Conservation (phyloP, 139 green algal genomes). For the Nannochloris sp. region DNA sequence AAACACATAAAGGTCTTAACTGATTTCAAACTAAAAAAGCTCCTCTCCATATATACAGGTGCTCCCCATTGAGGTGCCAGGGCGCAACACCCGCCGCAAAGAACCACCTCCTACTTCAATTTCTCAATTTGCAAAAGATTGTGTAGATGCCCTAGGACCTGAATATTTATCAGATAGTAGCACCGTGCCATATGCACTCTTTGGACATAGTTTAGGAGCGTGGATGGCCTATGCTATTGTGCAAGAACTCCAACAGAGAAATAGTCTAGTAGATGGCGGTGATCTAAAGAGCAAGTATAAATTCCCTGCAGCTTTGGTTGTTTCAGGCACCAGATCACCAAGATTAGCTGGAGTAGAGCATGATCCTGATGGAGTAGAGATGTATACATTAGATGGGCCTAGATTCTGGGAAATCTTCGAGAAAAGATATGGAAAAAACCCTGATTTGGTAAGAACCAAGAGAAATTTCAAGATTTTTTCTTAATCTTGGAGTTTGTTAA, state of each 20-base stretch:
- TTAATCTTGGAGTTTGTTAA: too few relatives aligned
- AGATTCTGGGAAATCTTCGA: constrained; percentile 1
- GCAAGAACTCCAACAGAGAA: background rate
- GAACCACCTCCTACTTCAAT: background rate
- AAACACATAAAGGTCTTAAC: too few relatives aligned
- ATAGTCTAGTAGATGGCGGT: too few relatives aligned
- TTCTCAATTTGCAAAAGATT: background rate
- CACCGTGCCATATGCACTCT: background rate
- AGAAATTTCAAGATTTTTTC: background rate
- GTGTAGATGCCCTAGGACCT: background rate
- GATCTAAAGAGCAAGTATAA: background rate
- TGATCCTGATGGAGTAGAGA: constrained; percentile 2
- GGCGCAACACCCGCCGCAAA: background rate
- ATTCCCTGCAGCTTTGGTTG: background rate
- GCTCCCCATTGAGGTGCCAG: constrained; percentile 7
- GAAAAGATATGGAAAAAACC: constrained; percentile 5
- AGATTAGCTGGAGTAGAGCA: constrained; percentile 1
- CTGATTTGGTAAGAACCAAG: background rate
- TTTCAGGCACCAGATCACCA: background rate
- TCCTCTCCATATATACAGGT: background rate
- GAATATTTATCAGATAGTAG: background rate
- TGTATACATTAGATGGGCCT: background rate
- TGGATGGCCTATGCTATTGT: constrained; percentile 3
- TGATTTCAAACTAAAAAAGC: background rate
- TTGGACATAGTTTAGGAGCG: background rate